Conservation (phyloP, 2,329 filamentous ascomycete genomes). For the Fusarium haematococcum region DNA sequence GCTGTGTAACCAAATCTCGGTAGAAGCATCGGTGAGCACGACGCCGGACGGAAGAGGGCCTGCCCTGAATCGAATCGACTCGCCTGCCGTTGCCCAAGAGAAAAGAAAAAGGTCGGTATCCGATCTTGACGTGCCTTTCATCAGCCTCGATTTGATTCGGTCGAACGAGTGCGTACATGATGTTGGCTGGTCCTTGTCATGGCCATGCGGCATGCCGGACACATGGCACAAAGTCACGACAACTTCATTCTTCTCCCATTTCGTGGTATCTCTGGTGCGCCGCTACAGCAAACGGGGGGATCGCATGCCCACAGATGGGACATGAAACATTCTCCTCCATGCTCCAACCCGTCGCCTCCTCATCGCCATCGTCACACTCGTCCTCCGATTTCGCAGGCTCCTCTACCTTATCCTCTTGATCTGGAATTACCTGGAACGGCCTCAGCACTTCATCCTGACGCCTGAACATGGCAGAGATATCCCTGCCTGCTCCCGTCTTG, state of each 20-base stretch:
- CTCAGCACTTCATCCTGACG: constrained; percentile 76
- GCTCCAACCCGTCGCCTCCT: constrained; percentile 46
- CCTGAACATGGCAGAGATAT: constrained; percentile 87
- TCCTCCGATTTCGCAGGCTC: constrained; percentile 40
- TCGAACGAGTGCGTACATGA: not conserved
- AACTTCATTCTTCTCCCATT: constrained; percentile 41
- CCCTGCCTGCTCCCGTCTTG: constrained; percentile 70
- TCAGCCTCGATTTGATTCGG: not conserved
- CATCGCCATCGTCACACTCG: constrained; percentile 34
- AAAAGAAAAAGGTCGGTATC: not conserved
- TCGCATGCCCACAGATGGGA: constrained; percentile 62
- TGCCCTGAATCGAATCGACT: not conserved
- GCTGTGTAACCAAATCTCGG: constrained; percentile 33
- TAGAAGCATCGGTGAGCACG: constrained; percentile 36
- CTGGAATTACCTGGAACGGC: constrained; percentile 69
- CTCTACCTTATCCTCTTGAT: constrained; percentile 46
- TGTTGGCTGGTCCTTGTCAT: not conserved
- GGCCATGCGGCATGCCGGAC: not conserved
- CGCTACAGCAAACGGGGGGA: constrained; percentile 68
- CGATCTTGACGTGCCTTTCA: not conserved
- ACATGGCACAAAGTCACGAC: not conserved
- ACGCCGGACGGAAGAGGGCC: constrained; percentile 7
- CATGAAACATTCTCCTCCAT: constrained; percentile 50
- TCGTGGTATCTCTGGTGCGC: constrained; percentile 62
- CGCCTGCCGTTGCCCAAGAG: not conserved